These are phyloP conservation scores for Senecio squalidus DNA, from an alignment of 140 eudicot genomes.

Conservation along the genomic window DNA sequence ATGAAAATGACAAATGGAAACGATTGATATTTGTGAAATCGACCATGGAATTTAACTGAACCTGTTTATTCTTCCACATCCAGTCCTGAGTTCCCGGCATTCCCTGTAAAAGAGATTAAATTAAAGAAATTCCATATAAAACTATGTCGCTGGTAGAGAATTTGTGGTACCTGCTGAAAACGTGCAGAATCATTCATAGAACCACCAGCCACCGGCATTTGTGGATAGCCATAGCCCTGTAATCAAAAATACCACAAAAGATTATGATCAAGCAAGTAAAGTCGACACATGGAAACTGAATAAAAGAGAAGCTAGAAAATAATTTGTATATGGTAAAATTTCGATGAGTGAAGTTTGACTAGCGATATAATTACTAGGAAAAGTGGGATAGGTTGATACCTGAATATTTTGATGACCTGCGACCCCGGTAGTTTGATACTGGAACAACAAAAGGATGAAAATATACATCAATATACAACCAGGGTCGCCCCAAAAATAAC, in stretches of 20 bases:
- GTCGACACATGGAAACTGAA: not conserved
- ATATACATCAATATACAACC: constrained; percentile 1
- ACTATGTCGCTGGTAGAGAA: not conserved
- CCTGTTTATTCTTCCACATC: constrained; percentile 84
- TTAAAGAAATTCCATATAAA: not conserved
- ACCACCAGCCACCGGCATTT: constrained; percentile 32
- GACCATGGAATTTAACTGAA: no score
- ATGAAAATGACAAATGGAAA: no score
- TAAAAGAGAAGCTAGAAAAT: not conserved
- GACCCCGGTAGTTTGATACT: constrained; percentile 65
- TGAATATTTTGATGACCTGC: constrained; percentile 51
- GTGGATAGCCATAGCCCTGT: constrained; percentile 55
- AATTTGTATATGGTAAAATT: no score
- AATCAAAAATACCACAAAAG: not conserved
- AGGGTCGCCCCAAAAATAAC: not conserved
- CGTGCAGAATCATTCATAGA: constrained; percentile 56
- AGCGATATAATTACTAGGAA: not conserved
- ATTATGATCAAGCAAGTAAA: not conserved
- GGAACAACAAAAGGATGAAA: constrained; percentile 15
- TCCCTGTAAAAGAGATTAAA: constrained; percentile 33
- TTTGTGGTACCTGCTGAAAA: constrained; percentile 53
- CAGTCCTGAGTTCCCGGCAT: constrained; percentile 41
- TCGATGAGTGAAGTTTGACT: not conserved
- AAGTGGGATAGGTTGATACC: constrained; percentile 32
- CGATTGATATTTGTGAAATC: no score